phyloP scores from a whole-genome alignment of 345 rosid species.

The Melaleuca alternifolia region DNA sequence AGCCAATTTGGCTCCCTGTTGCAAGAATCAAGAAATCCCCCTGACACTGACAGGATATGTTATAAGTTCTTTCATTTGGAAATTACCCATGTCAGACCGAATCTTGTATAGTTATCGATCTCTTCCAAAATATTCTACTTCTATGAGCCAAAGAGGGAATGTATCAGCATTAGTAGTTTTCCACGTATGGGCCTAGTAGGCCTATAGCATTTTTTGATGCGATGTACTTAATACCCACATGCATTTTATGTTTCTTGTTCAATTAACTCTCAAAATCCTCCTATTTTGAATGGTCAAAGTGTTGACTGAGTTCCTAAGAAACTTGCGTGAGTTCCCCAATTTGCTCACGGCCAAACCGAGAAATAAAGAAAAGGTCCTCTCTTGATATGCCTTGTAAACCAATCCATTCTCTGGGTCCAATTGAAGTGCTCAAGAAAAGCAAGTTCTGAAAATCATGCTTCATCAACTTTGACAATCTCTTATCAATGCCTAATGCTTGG shows the following conservation, averaged over 20 bases:
- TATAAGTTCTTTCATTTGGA: neutral
- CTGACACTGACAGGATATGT: rapidly evolving
- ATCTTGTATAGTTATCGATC: neutral
- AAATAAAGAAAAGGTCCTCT: neutral
- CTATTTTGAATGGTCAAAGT: neutral
- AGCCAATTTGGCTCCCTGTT: rapidly evolving
- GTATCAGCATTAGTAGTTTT: too few species aligned
- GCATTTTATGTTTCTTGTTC: neutral
- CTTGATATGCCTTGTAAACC: neutral
- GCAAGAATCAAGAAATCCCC: neutral
- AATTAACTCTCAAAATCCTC: neutral
- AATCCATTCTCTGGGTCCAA: neutral
- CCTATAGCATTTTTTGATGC: neutral
- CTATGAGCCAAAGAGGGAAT: neutral
- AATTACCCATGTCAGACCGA: too few species aligned
- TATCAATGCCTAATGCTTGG: neutral
- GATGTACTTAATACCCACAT: neutral
- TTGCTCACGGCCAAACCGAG: neutral
- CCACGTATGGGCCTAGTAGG: too few species aligned
- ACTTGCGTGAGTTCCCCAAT: neutral
- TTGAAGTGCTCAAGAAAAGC: neutral
- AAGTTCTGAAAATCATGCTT: neutral
- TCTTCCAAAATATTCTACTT: neutral
- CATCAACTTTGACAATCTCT: neutral
- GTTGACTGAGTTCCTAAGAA: neutral